phyloP scores from a whole-genome alignment of 2,329 filamentous ascomycete genomes.

The Beauveria rudraprayagi region DNA sequence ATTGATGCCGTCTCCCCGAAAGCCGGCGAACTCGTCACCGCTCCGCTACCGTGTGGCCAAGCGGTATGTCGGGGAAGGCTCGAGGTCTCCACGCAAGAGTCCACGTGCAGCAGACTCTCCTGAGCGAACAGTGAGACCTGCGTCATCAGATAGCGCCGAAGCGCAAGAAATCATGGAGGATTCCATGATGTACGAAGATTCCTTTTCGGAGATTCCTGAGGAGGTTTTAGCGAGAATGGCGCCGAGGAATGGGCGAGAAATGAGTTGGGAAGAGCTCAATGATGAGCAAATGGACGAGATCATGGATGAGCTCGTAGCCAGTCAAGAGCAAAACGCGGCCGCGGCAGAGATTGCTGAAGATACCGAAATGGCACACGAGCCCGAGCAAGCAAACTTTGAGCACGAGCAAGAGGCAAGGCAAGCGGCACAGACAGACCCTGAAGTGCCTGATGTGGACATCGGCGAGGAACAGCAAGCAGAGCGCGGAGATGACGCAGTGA shows the following conservation, averaged over 20 bases:
- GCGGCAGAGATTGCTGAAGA: background rate
- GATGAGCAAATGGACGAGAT: conserved; percentile 10
- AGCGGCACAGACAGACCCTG: background rate
- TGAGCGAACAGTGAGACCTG: background rate
- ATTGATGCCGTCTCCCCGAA: background rate
- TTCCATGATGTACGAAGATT: conserved; percentile 40
- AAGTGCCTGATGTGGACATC: background rate
- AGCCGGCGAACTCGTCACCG: conserved; percentile 19
- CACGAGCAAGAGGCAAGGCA: background rate
- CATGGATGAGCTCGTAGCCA: background rate
- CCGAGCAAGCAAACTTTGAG: background rate
- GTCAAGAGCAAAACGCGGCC: background rate
- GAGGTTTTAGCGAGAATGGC: conserved; percentile 39
- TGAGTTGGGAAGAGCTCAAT: conserved; percentile 8
- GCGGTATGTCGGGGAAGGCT: background rate
- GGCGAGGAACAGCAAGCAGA: background rate
- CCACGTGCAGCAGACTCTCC: background rate
- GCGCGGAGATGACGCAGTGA: conserved; percentile 4
- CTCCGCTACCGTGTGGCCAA: conserved; percentile 27
- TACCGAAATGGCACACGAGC: background rate
- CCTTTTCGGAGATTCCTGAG: conserved; percentile 49
- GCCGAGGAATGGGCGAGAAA: conserved; percentile 15
- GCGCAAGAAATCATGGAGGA: conserved; percentile 16
- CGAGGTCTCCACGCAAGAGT: background rate
- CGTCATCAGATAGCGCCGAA: background rate